Evolutionary conservation across 225 moss, liverwort and hornwort species (phyloP).

Genomic region (Climacium dendroides): DNA sequence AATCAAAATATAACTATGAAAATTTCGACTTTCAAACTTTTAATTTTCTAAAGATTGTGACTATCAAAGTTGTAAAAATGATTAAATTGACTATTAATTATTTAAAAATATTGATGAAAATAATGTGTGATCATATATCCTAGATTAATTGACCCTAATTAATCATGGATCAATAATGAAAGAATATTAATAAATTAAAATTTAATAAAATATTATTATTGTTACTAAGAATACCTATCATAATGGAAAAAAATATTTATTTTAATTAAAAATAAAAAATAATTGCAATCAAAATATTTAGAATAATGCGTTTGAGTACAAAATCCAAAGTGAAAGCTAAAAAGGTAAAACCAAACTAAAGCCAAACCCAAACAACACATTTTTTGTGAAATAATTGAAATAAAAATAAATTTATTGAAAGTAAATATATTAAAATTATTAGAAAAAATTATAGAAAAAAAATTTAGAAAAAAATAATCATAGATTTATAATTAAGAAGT

Average conservation of each 20-base stretch:
- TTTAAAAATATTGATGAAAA: too few relatives aligned
- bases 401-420: too few relatives aligned
- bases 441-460: too few relatives aligned
- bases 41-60: too few relatives aligned
- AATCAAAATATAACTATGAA: not conserved
- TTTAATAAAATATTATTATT: too few relatives aligned
- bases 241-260: not conserved
- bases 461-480: not conserved
- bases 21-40: too few relatives aligned
- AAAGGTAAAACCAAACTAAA: not conserved
- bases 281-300: not conserved
- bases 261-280: not conserved
- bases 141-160: not conserved
- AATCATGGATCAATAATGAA: not conserved
- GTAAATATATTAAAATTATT: not conserved
- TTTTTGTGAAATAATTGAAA: rapidly evolving
- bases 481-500: not conserved
- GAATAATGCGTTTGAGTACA: not conserved
- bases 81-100: not conserved
- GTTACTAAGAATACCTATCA: rapidly evolving
- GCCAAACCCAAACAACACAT: too few relatives aligned
- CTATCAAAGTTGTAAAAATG: not conserved
- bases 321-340: not conserved
- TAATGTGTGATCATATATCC: not conserved
- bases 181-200: not conserved